Evolutionary conservation across 306 rosid genomes (phyloP).

Genomic region (Medicago ruthenica): DNA sequence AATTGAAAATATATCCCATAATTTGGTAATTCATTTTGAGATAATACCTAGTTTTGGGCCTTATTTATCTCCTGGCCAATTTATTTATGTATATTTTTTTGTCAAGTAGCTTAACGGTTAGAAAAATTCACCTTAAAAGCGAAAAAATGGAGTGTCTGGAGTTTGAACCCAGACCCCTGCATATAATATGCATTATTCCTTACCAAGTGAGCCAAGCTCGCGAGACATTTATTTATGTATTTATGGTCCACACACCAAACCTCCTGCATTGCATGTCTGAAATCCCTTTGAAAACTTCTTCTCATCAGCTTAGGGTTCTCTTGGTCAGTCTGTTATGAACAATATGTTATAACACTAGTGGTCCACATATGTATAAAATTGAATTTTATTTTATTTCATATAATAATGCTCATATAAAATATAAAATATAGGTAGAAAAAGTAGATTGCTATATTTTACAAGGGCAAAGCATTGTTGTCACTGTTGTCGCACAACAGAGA

Average conservation of each 20-base stretch:
- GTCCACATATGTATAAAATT: conserved; percentile 38
- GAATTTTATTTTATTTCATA: no score
- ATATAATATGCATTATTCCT: no score
- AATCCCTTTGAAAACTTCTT: conserved; percentile 32
- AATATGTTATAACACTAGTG: conserved; percentile 31
- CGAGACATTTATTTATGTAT: not conserved
- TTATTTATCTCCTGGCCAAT: not conserved
- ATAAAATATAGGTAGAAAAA: not conserved
- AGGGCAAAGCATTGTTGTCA: conserved; percentile 51
- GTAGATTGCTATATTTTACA: conserved; percentile 40
- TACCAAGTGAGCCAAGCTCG: no score
- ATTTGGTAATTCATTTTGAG: not conserved
- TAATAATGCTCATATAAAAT: no score
- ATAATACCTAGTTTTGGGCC: not conserved
- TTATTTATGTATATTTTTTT: not conserved
- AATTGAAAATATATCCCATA: not conserved
- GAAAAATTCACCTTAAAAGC: no score
- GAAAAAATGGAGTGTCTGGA: no score
- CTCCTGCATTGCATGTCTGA: conserved; percentile 44
- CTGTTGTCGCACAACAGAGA: conserved; percentile 46
- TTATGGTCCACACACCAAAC: conserved; percentile 37
- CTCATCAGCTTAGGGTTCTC: conserved; percentile 40
- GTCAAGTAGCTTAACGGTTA: no score
- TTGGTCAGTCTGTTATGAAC: conserved; percentile 32
- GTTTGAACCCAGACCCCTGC: no score